These are phyloP conservation scores for Brettanomyces nanus DNA, from an alignment of 805 yeast genomes.

Conservation along the genomic window DNA sequence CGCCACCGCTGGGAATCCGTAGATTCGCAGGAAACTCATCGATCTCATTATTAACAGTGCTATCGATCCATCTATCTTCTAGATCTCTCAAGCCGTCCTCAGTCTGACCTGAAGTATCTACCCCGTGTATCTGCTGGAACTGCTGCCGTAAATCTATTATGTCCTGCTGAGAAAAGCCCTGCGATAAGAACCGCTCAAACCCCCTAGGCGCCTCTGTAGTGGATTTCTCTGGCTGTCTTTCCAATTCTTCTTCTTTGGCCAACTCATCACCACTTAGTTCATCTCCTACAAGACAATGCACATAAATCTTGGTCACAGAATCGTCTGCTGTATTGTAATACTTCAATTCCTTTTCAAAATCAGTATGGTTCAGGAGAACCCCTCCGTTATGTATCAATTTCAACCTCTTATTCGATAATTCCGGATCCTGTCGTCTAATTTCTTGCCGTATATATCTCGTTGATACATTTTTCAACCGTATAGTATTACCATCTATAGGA, in stretches of 20 bases:
- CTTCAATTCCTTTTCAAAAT: conserved; percentile 43
- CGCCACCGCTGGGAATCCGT: neutral
- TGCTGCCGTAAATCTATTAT: conserved; percentile 65
- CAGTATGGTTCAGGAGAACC: conserved; percentile 48
- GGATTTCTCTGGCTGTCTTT: conserved; percentile 41
- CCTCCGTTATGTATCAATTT: conserved; percentile 64
- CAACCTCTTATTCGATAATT: conserved; percentile 37
- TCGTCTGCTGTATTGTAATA: conserved; percentile 15
- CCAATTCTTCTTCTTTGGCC: conserved; percentile 50
- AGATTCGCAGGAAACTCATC: conserved; percentile 35
- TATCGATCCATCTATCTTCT: conserved; percentile 86
- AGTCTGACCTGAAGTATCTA: conserved; percentile 21
- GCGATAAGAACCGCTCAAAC: conserved; percentile 72
- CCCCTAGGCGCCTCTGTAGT: conserved; percentile 71
- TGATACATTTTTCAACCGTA: conserved; percentile 24
- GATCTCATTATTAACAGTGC: conserved; percentile 51
- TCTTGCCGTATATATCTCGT: conserved; percentile 32
- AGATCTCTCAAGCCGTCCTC: conserved; percentile 52
- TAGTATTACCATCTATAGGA: conserved; percentile 20
- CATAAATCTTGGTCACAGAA: conserved; percentile 36
- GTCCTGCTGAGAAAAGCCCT: conserved; percentile 79
- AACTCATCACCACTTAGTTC: conserved; percentile 47
- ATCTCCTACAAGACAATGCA: conserved; percentile 78
- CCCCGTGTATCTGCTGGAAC: conserved; percentile 62
- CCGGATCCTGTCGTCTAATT: conserved; percentile 29